phyloP scores from a whole-genome alignment of 495 filamentous ascomycete genomes.

The Elasticomyces elasticus region DNA sequence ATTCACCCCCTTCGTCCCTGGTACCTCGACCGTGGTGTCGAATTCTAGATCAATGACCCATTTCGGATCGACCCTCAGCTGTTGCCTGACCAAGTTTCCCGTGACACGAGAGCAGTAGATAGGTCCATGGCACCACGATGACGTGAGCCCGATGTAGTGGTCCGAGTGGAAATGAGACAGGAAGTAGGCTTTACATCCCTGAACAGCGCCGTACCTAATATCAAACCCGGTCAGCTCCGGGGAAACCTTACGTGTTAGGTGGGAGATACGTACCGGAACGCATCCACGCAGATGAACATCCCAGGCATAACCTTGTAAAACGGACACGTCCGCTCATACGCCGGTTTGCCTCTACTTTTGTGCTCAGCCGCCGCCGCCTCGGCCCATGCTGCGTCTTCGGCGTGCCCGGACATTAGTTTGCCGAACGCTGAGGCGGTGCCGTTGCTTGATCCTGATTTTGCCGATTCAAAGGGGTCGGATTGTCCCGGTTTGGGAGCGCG shows the following conservation, averaged over 20 bases:
- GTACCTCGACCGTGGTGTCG: constrained; percentile 68
- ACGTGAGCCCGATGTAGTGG: constrained; percentile 85
- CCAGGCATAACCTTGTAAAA: constrained; percentile 97
- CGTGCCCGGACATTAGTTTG: constrained; percentile 82
- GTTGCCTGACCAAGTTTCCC: constrained; percentile 74
- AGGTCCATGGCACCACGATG: constrained; percentile 82
- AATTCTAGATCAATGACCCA: constrained; percentile 82
- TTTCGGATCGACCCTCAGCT: constrained; percentile 75
- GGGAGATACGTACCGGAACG: too few species aligned
- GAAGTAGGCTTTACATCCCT: constrained; percentile 91
- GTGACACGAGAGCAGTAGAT: constrained; percentile 95
- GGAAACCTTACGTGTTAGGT: too few species aligned
- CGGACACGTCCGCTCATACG: constrained; percentile 82
- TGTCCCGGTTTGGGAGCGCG: constrained; percentile 63
- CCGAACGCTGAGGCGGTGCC: constrained; percentile 76
- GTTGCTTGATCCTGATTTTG: constrained; percentile 27
- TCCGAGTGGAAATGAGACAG: constrained; percentile 97
- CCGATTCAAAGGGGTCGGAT: constrained; percentile 57
- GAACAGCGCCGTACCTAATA: constrained; percentile 89
- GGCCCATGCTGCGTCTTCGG: constrained; percentile 85
- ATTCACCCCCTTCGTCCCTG: constrained; percentile 64
- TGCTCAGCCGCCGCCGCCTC: constrained; percentile 70
- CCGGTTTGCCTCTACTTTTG: constrained; percentile 73
- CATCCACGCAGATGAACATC: constrained; percentile 87
- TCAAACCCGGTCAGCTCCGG: too few species aligned